These are phyloP conservation scores for Suhomyces kunorum DNA, from an alignment of 1,139 yeast genomes.

Conservation along the genomic window DNA sequence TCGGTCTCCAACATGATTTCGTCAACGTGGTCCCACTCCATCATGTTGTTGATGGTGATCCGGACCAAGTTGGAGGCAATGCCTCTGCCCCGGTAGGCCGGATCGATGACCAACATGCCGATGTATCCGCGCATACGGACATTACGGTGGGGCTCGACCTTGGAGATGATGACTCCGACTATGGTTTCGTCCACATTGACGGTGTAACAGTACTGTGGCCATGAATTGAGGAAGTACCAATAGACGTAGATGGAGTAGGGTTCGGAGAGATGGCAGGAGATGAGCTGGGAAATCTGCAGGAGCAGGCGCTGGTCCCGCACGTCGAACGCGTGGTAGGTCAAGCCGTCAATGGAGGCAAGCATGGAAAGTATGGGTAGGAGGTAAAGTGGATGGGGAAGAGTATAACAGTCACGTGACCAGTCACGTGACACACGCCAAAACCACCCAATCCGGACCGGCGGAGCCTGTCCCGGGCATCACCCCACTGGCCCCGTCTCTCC, in stretches of 20 bases:
- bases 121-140: conserved; percentile 82
- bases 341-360: conserved; percentile 13
- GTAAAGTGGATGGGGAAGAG: neutral
- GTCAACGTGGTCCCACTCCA: conserved; percentile 60
- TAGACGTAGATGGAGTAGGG: conserved; percentile 52
- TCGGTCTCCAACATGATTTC: conserved; percentile 93
- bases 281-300: conserved; percentile 32
- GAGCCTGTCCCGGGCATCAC: neutral
- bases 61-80: conserved; percentile 75
- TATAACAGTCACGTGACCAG: conserved; percentile 3
- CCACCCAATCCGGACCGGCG: neutral
- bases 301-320: conserved; percentile 27
- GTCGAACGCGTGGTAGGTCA: conserved; percentile 25
- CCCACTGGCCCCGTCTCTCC: neutral
- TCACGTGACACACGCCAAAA: neutral
- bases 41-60: conserved; percentile 67
- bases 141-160: conserved; percentile 75
- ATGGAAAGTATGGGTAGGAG: neutral
- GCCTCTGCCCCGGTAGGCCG: conserved; percentile 70
- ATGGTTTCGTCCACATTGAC: conserved; percentile 26
- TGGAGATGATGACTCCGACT: conserved; percentile 84
- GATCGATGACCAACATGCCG: conserved; percentile 91
- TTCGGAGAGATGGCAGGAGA: conserved; percentile 42
- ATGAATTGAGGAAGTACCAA: conserved; percentile 49
- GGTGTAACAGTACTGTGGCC: conserved; percentile 50